Evolutionary conservation across 306 rosid species (phyloP).

Genomic region (Elaeagnus macrophylla): DNA sequence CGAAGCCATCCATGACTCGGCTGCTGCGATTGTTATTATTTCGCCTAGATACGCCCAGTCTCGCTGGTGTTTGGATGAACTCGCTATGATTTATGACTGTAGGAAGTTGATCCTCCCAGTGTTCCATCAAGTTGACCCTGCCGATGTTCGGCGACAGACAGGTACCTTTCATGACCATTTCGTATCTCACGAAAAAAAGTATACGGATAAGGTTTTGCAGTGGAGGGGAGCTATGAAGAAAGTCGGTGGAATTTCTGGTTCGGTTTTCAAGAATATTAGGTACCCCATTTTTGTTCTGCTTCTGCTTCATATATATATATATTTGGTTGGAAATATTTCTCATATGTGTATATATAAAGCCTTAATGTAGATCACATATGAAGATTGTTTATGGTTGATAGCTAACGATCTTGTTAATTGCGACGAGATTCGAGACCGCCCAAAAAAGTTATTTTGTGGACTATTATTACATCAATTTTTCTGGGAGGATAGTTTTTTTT

Average conservation of each 20-base stretch:
- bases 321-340: too few relatives aligned
- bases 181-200: slow-evolving; percentile 9
- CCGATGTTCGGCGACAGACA: slow-evolving; percentile 34
- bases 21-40: slow-evolving; percentile 38
- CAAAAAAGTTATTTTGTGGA: too few relatives aligned
- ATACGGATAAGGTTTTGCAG: background rate
- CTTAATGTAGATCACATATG: too few relatives aligned
- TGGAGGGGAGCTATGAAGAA: slow-evolving; percentile 53
- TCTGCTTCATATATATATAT: too few relatives aligned
- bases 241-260: slow-evolving; percentile 45
- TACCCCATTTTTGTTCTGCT: background rate
- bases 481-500: too few relatives aligned
- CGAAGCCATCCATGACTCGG: slow-evolving; percentile 52
- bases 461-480: too few relatives aligned
- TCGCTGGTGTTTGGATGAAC: slow-evolving; percentile 40
- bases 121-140: slow-evolving; percentile 38
- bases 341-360: too few relatives aligned
- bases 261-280: slow-evolving; percentile 14
- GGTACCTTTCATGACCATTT: slow-evolving; percentile 35
- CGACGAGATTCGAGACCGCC: too few relatives aligned
- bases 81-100: slow-evolving; percentile 37
- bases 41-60: slow-evolving; percentile 38
- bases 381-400: too few relatives aligned
- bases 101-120: slow-evolving; percentile 36
- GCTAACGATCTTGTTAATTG: too few relatives aligned